Conservation (phyloP, 83 land plant species). For the Picea mariana region DNA sequence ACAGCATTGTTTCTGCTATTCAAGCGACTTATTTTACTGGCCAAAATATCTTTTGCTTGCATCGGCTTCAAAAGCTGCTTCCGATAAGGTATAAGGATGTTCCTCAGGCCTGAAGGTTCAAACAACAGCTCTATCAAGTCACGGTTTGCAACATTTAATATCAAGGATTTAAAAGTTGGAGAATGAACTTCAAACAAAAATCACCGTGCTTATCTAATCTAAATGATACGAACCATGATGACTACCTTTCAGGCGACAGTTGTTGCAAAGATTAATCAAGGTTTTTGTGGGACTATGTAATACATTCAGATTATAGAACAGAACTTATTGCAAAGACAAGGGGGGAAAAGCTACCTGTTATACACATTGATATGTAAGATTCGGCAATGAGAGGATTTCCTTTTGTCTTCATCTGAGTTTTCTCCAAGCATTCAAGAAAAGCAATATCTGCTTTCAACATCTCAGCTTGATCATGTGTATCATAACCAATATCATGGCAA, state of each 20-base stretch:
- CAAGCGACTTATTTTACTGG: neutral
- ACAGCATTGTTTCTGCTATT: neutral
- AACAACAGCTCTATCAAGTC: constrained; percentile 1
- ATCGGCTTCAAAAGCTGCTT: constrained; percentile 46
- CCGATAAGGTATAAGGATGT: constrained; percentile 78
- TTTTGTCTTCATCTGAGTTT: constrained; percentile 34
- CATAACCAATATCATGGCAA: constrained; percentile 94
- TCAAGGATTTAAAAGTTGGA: neutral
- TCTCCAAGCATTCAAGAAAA: constrained; percentile 79
- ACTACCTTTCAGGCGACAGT: neutral
- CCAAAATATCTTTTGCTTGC: constrained; percentile 8
- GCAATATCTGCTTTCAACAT: constrained; percentile 79
- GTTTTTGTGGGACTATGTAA: neutral
- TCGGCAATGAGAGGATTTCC: constrained; percentile 45
- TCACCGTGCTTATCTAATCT: constrained; percentile 1
- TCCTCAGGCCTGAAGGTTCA: constrained; percentile 58
- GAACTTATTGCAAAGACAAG: neutral
- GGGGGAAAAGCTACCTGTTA: constrained; percentile 38
- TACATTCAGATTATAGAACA: neutral
- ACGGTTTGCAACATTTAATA: neutral
- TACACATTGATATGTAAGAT: constrained; percentile 58
- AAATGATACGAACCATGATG: neutral
- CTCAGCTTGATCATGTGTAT: constrained; percentile 76
- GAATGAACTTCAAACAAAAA: constrained; percentile 3
- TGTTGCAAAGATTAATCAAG: neutral